A percentile compares a stretch with the other conserved stretches of the same genome.
These are phyloP conservation scores for Aspergillus novofumigatus DNA, from an alignment of 2,329 filamentous ascomycete genomes.

Conservation along the genomic window DNA sequence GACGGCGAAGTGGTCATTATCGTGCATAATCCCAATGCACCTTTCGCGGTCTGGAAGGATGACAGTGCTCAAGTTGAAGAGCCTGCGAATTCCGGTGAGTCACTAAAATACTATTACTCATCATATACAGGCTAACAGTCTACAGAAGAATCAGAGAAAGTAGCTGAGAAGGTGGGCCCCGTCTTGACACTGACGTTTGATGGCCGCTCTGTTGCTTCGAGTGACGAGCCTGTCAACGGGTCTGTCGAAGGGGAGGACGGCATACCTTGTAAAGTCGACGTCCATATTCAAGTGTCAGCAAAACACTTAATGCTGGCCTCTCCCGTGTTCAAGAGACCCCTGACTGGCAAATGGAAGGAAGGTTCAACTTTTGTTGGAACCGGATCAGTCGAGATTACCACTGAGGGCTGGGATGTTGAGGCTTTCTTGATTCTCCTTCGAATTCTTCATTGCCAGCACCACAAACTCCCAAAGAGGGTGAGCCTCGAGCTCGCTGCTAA, in stretches of 20 bases:
- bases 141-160: background rate
- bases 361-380: conserved; percentile 6
- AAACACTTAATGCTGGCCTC: conserved; percentile 21
- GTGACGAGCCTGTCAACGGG: background rate
- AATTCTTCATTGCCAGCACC: conserved; percentile 17
- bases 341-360: conserved; percentile 19
- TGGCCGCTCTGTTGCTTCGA: too few relatives aligned
- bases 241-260: background rate
- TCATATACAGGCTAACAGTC: background rate
- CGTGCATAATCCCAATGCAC: conserved; percentile 4
- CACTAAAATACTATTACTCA: background rate
- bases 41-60: conserved; percentile 6
- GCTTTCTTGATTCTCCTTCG: conserved; percentile 21
- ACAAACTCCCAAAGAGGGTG: conserved; percentile 9
- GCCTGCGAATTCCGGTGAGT: background rate
- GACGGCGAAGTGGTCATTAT: conserved; percentile 9
- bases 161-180: too few relatives aligned
- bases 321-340: conserved; percentile 13
- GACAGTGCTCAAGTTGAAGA: background rate
- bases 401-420: conserved; percentile 21
- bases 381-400: conserved; percentile 16
- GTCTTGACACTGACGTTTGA: too few relatives aligned
- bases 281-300: conserved; percentile 20
- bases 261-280: background rate
- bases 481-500: conserved; percentile 21